Conservation (phyloP, 1,139 yeast genomes). For the Nakaseomyces glabratus region DNA sequence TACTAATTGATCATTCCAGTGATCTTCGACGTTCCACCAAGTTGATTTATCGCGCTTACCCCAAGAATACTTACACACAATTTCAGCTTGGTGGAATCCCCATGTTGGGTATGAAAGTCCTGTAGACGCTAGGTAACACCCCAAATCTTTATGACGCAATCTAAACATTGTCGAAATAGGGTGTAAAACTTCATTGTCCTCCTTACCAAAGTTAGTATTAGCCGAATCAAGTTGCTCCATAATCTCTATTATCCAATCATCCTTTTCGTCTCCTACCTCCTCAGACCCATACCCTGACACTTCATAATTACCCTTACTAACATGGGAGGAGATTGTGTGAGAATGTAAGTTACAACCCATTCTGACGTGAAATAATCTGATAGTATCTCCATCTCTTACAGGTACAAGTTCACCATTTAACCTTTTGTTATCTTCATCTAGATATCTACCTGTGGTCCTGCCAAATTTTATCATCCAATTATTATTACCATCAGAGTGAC, state of each 20-base stretch:
- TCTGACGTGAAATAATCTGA: constrained; percentile 47
- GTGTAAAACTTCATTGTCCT: constrained; percentile 41
- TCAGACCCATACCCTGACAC: constrained; percentile 62
- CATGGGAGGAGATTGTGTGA: constrained; percentile 48
- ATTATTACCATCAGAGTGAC: constrained; percentile 62
- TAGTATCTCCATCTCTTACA: constrained; percentile 42
- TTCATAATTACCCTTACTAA: constrained; percentile 47
- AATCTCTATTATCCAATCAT: constrained; percentile 66
- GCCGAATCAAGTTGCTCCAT: constrained; percentile 50
- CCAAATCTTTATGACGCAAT: constrained; percentile 49
- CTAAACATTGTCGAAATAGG: constrained; percentile 66
- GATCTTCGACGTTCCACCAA: constrained; percentile 77
- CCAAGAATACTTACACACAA: constrained; percentile 51
- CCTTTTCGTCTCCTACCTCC: constrained; percentile 48
- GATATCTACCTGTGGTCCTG: constrained; percentile 31
- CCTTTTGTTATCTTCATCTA: constrained; percentile 17
- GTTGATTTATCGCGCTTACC: constrained; percentile 52
- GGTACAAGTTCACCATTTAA: constrained; percentile 26
- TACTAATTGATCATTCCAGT: constrained; percentile 40
- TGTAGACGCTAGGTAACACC: constrained; percentile 68
- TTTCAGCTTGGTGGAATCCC: constrained; percentile 80
- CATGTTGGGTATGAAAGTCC: constrained; percentile 66
- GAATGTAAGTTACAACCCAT: constrained; percentile 55
- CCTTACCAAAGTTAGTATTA: constrained; percentile 33
- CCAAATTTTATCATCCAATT: constrained; percentile 40